These are phyloP conservation scores for Kluyveromyces aestuarii DNA, from an alignment of 805 yeast genomes.

Conservation along the genomic window DNA sequence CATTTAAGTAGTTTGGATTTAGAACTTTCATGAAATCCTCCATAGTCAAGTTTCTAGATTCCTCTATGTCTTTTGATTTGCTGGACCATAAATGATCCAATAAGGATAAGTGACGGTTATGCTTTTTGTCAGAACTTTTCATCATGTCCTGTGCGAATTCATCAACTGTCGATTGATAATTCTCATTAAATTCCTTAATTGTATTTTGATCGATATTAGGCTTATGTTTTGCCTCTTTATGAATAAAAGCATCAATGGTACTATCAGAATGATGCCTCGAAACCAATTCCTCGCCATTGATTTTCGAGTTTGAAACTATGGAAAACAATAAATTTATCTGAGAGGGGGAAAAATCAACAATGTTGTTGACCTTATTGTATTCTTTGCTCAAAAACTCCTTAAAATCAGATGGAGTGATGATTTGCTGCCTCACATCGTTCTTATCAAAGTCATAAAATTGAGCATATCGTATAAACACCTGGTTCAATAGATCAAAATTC, in stretches of 20 bases:
- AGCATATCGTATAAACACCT: constrained; percentile 29
- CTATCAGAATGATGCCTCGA: constrained; percentile 20
- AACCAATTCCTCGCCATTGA: constrained; percentile 10
- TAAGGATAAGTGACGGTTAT: constrained; percentile 7
- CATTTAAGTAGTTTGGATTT: constrained; percentile 33
- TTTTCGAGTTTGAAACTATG: constrained; percentile 29
- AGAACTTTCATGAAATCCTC: constrained; percentile 34
- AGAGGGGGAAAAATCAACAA: constrained; percentile 33
- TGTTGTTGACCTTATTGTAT: constrained; percentile 33
- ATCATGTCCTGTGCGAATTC: constrained; percentile 15
- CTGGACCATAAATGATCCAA: constrained; percentile 11
- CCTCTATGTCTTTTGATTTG: constrained; percentile 6
- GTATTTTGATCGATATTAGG: constrained; percentile 11
- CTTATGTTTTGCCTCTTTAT: constrained; percentile 21
- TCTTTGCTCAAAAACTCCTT: constrained; percentile 28
- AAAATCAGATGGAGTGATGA: constrained; percentile 31
- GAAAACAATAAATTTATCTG: constrained; percentile 33
- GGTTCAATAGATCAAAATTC: constrained; percentile 33
- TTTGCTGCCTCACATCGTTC: constrained; percentile 20
- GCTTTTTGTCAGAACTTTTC: constrained; percentile 3
- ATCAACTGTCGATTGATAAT: constrained; percentile 19
- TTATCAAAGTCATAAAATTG: constrained; percentile 21
- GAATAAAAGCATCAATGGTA: constrained; percentile 20
- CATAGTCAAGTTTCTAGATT: constrained; percentile 24
- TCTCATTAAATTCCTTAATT: constrained; percentile 19